A percentile compares a stretch with the other conserved stretches of the same genome.
Conservation (phyloP, 768 basidiomycete genomes). For the Panus rudis region DNA sequence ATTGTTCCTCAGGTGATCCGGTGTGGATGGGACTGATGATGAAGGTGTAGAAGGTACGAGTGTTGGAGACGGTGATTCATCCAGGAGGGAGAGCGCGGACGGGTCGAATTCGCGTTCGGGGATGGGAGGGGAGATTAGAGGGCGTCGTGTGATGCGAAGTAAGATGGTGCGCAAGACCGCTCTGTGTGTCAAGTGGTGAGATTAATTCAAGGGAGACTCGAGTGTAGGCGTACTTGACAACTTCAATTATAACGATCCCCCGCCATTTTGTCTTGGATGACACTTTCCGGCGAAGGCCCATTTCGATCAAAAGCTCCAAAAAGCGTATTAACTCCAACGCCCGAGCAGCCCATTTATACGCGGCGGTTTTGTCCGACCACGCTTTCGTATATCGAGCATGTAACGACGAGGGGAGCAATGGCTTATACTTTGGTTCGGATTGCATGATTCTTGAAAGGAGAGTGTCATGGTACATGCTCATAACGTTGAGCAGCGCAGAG, state of each 20-base stretch:
- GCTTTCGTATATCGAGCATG: slow-evolving; percentile 89
- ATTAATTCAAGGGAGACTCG: slow-evolving; percentile 1
- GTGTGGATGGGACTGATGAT: slow-evolving; percentile 53
- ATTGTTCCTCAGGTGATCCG: slow-evolving; percentile 80
- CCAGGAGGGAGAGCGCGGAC: slow-evolving; percentile 49
- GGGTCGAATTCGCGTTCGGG: slow-evolving; percentile 89
- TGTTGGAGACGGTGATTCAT: slow-evolving; percentile 50
- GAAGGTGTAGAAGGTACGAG: slow-evolving; percentile 51
- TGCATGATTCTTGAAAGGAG: slow-evolving; percentile 65
- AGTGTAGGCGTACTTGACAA: slow-evolving; percentile 62
- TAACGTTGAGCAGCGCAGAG: slow-evolving; percentile 77
- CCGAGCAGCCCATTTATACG: slow-evolving; percentile 78
- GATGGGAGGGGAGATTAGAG: slow-evolving; percentile 69
- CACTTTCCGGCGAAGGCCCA: slow-evolving; percentile 70
- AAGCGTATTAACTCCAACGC: slow-evolving; percentile 71
- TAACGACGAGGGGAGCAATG: slow-evolving; percentile 65
- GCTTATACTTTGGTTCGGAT: slow-evolving; percentile 60
- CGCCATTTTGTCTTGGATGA: slow-evolving; percentile 66
- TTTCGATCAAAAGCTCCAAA: slow-evolving; percentile 83
- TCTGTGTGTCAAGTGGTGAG: slow-evolving; percentile 37
- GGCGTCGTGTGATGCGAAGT: slow-evolving; percentile 67
- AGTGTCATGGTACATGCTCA: slow-evolving; percentile 94
- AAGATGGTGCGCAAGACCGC: slow-evolving; percentile 68
- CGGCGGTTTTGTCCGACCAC: slow-evolving; percentile 62
- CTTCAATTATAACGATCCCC: slow-evolving; percentile 69